Evolutionary conservation across 106 monocot species (phyloP).

Genomic region (Narthecium ossifragum): DNA sequence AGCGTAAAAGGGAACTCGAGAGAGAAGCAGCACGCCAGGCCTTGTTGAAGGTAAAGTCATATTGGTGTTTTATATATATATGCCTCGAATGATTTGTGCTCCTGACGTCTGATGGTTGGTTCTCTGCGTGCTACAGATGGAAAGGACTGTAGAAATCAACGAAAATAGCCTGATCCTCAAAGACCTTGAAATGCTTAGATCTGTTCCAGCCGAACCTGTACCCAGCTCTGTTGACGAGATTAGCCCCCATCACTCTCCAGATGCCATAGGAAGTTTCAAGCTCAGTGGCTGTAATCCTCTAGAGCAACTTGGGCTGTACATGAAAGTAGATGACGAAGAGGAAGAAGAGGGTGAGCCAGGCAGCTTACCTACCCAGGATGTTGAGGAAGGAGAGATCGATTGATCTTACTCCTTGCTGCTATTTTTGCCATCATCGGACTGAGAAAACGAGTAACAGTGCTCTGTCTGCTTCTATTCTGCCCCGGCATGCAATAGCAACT

Average conservation of each 20-base stretch:
- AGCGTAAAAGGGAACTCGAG: constrained; percentile 63
- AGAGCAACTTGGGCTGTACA: constrained; percentile 82
- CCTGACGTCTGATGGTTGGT: neutral
- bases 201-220: constrained; percentile 28
- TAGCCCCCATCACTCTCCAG: constrained; percentile 37
- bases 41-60: constrained; percentile 50
- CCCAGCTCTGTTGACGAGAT: constrained; percentile 45
- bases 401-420: constrained; percentile 4
- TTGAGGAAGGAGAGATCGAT: constrained; percentile 76
- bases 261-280: constrained; percentile 55
- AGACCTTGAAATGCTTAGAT: constrained; percentile 73
- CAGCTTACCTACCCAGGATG: constrained; percentile 17
- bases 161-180: constrained; percentile 60
- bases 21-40: constrained; percentile 93
- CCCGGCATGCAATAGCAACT: neutral
- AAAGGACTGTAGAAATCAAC: constrained; percentile 84
- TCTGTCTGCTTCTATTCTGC: neutral
- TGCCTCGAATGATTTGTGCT: neutral
- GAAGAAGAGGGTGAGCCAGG: constrained; percentile 50
- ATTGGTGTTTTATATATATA: neutral
- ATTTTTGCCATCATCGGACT: neutral
- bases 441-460: neutral
- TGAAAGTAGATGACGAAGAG: constrained; percentile 86
- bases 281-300: constrained; percentile 65
- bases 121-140: constrained; percentile 44